Base-by-base conservation (phyloP, 192 early-diverging fungal species). In the Geosiphon pyriformis region DNA sequence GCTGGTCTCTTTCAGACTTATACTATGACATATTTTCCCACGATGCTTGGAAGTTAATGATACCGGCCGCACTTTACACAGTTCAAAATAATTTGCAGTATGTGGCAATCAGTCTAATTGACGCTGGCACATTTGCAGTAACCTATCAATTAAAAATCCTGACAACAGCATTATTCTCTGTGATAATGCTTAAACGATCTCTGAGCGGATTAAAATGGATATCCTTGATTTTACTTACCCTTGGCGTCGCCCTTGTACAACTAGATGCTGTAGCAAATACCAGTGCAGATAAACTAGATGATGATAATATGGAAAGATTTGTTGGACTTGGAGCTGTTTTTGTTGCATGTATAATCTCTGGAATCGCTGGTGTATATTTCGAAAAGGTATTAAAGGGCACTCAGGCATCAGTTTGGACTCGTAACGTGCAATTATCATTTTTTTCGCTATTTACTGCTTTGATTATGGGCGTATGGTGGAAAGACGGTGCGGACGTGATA, bases 31-130 rank as follows among this genome's bases (percentile, higher is more conserved):
- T 88, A 27, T 70, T 91, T 63, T 72, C 83, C 50, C 75, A 76
- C n/a, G 85, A 94, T 51, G 86, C 86, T 73, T 83, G 83, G 69
- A 92, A 92, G 74, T 81, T 98, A 72, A 83, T 88, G 57, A 88
- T 98, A 10, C 96, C 96, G 2, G 94, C 94, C 15, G 82, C 87
- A 42, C 78, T 92, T n/a, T 93, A 98, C 73, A 86, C 94, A 29
- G 82, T 97, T 49, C 96, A 98, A 75, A 98, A 98, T 79, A 97
- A 97, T 71, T 74, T 98, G 46, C 96, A 97, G 70, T 98, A 96
- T 70, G 74, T 92, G 15, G 91, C 96, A 0, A 90, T 93, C 1
- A 82, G 90, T 20, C 74, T 85, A 15, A 74, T 98, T 29, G 95
- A 98, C 60, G 90, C 96, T 0, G 94, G 95, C 6, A 95, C 92